Conservation (phyloP, 1,284 basidiomycete genomes). For the Tylopilus sp. region DNA sequence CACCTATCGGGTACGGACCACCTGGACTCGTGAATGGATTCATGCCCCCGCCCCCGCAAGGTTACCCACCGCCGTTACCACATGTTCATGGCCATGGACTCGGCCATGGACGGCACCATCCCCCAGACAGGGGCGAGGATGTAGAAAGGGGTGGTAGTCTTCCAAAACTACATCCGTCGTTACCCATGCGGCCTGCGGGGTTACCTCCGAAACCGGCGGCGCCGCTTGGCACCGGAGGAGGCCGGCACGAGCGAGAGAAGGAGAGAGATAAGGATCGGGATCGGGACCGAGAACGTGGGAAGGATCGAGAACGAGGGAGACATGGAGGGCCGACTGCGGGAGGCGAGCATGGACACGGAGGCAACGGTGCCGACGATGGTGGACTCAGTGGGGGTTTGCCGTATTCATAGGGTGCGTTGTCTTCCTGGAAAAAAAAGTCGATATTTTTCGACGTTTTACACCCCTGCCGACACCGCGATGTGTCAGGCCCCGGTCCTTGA, state of each 20-base stretch:
- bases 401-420: slow-evolving; percentile 19
- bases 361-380: slow-evolving; percentile 8
- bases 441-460: too few relatives aligned
- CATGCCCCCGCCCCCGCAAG: slow-evolving; percentile 14
- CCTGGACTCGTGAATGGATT: slow-evolving; percentile 19
- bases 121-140: slow-evolving; percentile 17
- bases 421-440: not conserved
- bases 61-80: slow-evolving; percentile 20
- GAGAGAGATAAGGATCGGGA: slow-evolving; percentile 8
- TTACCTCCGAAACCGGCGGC: slow-evolving; percentile 20
- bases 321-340: slow-evolving; percentile 9
- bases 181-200: slow-evolving; percentile 19
- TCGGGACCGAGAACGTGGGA: slow-evolving; percentile 12
- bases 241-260: slow-evolving; percentile 22
- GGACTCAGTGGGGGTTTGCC: slow-evolving; percentile 24
- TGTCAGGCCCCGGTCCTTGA: not conserved
- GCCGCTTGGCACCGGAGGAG: slow-evolving; percentile 14
- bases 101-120: slow-evolving; percentile 14
- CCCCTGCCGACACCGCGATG: not conserved
- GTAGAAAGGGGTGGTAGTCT: slow-evolving; percentile 9
- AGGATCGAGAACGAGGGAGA: slow-evolving; percentile 16
- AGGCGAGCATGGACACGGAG: slow-evolving; percentile 7
- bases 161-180: slow-evolving; percentile 19
- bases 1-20: slow-evolving; percentile 15
- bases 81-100: slow-evolving; percentile 8